Base-by-base conservation (phyloP, 2,329 filamentous ascomycete species). In the Ophiocordyceps australis region DNA sequence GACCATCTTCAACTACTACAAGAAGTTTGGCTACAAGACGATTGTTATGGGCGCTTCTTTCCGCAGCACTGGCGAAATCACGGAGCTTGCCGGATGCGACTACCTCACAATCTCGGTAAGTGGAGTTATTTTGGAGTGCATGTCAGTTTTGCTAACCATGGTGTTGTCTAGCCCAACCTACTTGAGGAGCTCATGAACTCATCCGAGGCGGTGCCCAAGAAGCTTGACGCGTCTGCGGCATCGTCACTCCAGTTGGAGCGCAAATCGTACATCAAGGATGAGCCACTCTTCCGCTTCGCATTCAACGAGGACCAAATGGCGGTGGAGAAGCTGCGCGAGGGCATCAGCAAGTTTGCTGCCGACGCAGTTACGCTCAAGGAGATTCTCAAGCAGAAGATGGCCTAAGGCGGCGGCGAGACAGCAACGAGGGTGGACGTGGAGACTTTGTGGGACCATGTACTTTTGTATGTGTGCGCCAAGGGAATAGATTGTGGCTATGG, bases 251-350 rank as follows among this genome's bases (percentile, higher is more conserved):
- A 89, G 57, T 69, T 98, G 39, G 59, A 77, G 63, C 92, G 83
- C 79, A 80, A 79, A 66, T 62, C 62, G 30, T 98, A 93, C 71
- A 76, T 98, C 57, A 71, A 76, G 50, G 65, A 89, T 57, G 89
- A 98, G 71, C 46, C 83, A 28, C 48, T 58, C 25, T 98, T 95
- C 85, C 83, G 89, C 55, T 98, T 94, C 66, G 79, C 85, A 60
- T 93, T 98, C 74, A 98, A 98, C 70, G 89, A 98, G 70, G 83
- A 98, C 49, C 78, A 86, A 56, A 98, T 98, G 89, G 89, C 81
- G 36, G 82, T 92, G 39, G 85, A 95, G 76, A 98, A 98, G 78
- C 74, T 98, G 43, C 80, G 85, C 35, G 89, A 98, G 63, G 89
- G 89, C 59, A 98, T 98, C 67, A 91, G 81, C 68, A 94, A 94